Evolutionary conservation across 2,329 filamentous ascomycete species (phyloP).

Genomic region (Ophiocordyceps camponoti-saundersi): DNA sequence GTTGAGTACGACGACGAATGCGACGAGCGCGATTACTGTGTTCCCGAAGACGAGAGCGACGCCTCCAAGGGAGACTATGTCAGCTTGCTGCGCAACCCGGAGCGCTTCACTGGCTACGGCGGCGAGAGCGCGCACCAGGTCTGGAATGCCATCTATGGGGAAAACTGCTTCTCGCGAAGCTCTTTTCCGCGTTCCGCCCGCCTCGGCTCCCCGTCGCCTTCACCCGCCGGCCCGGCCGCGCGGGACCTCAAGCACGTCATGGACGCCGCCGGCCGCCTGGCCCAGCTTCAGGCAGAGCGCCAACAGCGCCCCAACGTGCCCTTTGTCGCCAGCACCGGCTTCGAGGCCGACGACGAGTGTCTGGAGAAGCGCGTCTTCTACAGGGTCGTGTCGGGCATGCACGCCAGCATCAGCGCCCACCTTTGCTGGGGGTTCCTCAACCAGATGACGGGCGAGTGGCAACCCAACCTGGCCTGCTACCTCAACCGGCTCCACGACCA

Average conservation of each 20-base stretch:
- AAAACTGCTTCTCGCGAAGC: slow-evolving; percentile 78
- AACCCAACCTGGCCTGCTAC: slow-evolving; percentile 82
- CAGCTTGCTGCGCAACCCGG: slow-evolving; percentile 80
- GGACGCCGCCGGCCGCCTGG: slow-evolving; percentile 39
- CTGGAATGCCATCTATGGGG: slow-evolving; percentile 91
- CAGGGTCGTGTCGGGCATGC: slow-evolving; percentile 89
- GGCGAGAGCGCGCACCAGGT: slow-evolving; percentile 75
- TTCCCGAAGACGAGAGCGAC: slow-evolving; percentile 84
- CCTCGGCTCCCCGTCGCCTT: slow-evolving; percentile 26
- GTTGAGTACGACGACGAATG: slow-evolving; percentile 96
- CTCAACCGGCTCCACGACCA: slow-evolving; percentile 65
- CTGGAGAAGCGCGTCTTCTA: slow-evolving; percentile 99
- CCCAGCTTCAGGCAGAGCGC: slow-evolving; percentile 37
- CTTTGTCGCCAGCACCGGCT: slow-evolving; percentile 43
- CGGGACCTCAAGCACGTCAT: slow-evolving; percentile 46
- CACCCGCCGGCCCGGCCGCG: slow-evolving; percentile 33
- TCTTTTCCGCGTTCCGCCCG: slow-evolving; percentile 44
- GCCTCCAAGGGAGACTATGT: slow-evolving; percentile 89
- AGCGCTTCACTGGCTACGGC: slow-evolving; percentile 87
- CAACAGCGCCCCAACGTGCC: slow-evolving; percentile 30
- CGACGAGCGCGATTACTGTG: slow-evolving; percentile 91
- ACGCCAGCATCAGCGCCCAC: slow-evolving; percentile 91
- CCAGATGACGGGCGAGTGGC: slow-evolving; percentile 85
- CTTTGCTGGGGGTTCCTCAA: slow-evolving; percentile 94
- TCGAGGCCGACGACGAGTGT: slow-evolving; percentile 80